phyloP scores from a whole-genome alignment of 2,329 filamentous ascomycete genomes.

The Coniochaeta sp. region DNA sequence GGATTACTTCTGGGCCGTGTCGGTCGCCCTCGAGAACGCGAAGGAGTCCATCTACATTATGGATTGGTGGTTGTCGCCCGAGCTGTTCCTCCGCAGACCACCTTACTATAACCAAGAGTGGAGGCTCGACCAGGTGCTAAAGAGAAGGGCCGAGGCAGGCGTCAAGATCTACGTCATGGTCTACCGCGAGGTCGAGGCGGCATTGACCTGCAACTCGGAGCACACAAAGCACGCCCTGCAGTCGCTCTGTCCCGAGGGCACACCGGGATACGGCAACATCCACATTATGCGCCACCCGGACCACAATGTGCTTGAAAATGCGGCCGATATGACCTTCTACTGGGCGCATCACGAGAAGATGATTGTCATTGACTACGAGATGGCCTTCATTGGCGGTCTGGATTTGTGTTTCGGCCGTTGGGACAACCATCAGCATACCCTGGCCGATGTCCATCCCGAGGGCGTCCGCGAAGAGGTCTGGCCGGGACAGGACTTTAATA shows the following conservation, averaged over 20 bases:
- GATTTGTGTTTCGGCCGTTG: conserved; percentile 95
- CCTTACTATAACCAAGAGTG: conserved; percentile 78
- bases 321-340: conserved; percentile 93
- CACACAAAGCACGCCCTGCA: conserved; percentile 87
- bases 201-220: conserved; percentile 82
- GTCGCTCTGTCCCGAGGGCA: conserved; percentile 72
- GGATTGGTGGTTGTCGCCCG: conserved; percentile 95
- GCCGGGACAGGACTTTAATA: conserved; percentile 97
- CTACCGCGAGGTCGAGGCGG: conserved; percentile 79
- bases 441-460: conserved; percentile 82
- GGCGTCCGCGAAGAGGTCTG: conserved; percentile 79
- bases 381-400: conserved; percentile 89
- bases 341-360: conserved; percentile 99
- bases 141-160: conserved; percentile 81
- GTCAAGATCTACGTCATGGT: conserved; percentile 93
- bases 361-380: conserved; percentile 83
- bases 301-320: conserved; percentile 91
- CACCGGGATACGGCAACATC: conserved; percentile 82
- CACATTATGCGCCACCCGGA: conserved; percentile 84
- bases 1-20: conserved; percentile 94
- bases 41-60: conserved; percentile 92
- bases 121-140: conserved; percentile 79
- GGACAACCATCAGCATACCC: conserved; percentile 78
- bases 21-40: conserved; percentile 79
- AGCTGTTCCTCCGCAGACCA: conserved; percentile 78